phyloP scores from a whole-genome alignment of 495 filamentous ascomycete species.

The Tuber borchii region DNA sequence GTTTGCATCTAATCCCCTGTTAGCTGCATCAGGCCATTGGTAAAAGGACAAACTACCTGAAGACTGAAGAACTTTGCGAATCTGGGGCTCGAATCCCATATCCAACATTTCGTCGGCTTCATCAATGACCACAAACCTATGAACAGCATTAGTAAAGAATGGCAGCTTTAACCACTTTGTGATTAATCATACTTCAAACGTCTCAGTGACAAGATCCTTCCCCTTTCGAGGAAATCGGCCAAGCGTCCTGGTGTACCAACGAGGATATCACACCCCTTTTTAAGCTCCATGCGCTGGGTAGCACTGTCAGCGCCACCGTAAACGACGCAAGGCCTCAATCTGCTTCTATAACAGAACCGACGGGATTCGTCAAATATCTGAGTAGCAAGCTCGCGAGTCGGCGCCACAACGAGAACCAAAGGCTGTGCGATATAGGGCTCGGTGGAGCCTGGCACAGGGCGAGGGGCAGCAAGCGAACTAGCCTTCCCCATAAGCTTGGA shows the following conservation, averaged over 20 bases:
- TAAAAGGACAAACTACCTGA: slow-evolving; percentile 14
- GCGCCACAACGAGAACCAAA: slow-evolving; percentile 74
- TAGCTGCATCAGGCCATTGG: not conserved
- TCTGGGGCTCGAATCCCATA: slow-evolving; percentile 46
- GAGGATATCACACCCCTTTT: slow-evolving; percentile 79
- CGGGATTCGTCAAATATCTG: slow-evolving; percentile 93
- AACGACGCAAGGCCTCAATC: slow-evolving; percentile 84
- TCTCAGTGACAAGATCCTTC: slow-evolving; percentile 59
- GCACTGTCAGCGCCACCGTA: slow-evolving; percentile 73
- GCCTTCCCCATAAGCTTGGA: slow-evolving; percentile 92
- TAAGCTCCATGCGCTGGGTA: slow-evolving; percentile 63
- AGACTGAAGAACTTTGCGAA: slow-evolving; percentile 39
- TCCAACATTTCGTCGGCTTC: slow-evolving; percentile 91
- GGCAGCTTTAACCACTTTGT: not conserved
- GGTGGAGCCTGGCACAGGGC: slow-evolving; percentile 53
- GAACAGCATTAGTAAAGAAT: slow-evolving; percentile 13
- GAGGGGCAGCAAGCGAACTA: slow-evolving; percentile 68
- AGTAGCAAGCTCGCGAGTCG: slow-evolving; percentile 79
- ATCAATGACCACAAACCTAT: slow-evolving; percentile 76
- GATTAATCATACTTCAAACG: slow-evolving; percentile 59
- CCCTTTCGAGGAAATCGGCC: slow-evolving; percentile 68
- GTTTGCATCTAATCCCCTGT: slow-evolving; percentile 47
- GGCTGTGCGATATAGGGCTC: slow-evolving; percentile 59
- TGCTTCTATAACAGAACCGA: slow-evolving; percentile 84
- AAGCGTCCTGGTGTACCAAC: slow-evolving; percentile 84